Evolutionary conservation across 2,329 filamentous ascomycete species (phyloP).

Genomic region (Akanthomyces muscarius): DNA sequence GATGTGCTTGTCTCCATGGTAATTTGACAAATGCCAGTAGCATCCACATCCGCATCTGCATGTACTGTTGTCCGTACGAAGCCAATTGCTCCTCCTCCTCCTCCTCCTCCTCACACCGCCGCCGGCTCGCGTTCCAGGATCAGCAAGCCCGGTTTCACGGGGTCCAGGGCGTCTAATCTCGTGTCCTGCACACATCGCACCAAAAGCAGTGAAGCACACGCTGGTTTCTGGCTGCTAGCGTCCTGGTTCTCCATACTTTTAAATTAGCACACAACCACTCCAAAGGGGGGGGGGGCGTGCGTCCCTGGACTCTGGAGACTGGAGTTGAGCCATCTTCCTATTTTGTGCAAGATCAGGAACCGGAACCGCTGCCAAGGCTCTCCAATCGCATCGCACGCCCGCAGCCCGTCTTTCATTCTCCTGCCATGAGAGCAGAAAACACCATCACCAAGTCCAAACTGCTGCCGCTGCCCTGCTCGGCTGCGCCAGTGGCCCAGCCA

Average conservation of each 20-base stretch:
- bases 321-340: background rate
- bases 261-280: slow-evolving; percentile 18
- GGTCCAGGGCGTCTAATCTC: slow-evolving; percentile 8
- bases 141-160: slow-evolving; percentile 6
- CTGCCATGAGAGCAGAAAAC: too few species aligned
- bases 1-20: too few species aligned
- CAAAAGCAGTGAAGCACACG: too few species aligned
- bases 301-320: too few species aligned
- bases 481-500: too few species aligned
- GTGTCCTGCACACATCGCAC: background rate
- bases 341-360: slow-evolving; percentile 6
- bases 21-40: too few species aligned
- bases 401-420: background rate
- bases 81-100: background rate
- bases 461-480: too few species aligned
- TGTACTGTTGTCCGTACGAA: too few species aligned
- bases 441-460: too few species aligned
- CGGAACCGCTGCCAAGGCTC: background rate
- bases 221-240: background rate
- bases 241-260: slow-evolving; percentile 13
- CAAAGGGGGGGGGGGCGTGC: background rate
- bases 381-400: slow-evolving; percentile 4
- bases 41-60: too few species aligned
- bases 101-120: background rate
- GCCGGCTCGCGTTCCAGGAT: slow-evolving; percentile 1